A percentile compares a stretch with the other conserved stretches of the same genome.
Conservation (phyloP, 1,284 basidiomycete species). For the Malassezia arunalokei region DNA sequence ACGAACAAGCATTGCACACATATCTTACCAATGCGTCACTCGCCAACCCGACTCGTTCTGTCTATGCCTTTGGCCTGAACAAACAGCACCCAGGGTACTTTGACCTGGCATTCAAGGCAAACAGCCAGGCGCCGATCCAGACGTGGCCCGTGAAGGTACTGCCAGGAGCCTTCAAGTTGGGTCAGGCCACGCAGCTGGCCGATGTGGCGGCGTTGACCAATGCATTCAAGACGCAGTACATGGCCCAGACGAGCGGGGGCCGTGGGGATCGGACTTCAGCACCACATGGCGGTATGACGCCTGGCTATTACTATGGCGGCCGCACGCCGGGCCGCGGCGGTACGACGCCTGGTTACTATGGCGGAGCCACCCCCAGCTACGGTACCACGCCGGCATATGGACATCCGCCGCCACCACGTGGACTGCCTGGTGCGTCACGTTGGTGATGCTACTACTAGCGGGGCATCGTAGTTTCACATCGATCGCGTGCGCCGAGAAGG, state of each 20-base stretch:
- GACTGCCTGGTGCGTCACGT: background rate
- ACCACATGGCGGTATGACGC: constrained; percentile 18
- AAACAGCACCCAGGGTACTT: constrained; percentile 81
- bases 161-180: constrained; percentile 40
- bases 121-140: constrained; percentile 47
- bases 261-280: constrained; percentile 26
- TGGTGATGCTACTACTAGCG: background rate
- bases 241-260: constrained; percentile 23
- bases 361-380: constrained; percentile 11
- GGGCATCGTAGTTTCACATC: too few species aligned
- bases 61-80: constrained; percentile 91
- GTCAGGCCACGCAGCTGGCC: constrained; percentile 37
- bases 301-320: constrained; percentile 3
- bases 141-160: constrained; percentile 46
- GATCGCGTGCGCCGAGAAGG: too few species aligned
- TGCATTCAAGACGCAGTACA: constrained; percentile 46
- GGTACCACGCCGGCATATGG: background rate
- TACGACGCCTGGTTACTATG: constrained; percentile 10
- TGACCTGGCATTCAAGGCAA: constrained; percentile 81
- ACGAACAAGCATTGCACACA: constrained; percentile 62
- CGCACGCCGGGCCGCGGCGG: constrained; percentile 14
- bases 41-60: constrained; percentile 87
- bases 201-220: constrained; percentile 40
- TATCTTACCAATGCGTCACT: constrained; percentile 50
- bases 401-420: constrained; percentile 3